Evolutionary conservation across 192 early-diverging fungal genomes (phyloP).

Genomic region (Rhizoclosmatium sp.): DNA sequence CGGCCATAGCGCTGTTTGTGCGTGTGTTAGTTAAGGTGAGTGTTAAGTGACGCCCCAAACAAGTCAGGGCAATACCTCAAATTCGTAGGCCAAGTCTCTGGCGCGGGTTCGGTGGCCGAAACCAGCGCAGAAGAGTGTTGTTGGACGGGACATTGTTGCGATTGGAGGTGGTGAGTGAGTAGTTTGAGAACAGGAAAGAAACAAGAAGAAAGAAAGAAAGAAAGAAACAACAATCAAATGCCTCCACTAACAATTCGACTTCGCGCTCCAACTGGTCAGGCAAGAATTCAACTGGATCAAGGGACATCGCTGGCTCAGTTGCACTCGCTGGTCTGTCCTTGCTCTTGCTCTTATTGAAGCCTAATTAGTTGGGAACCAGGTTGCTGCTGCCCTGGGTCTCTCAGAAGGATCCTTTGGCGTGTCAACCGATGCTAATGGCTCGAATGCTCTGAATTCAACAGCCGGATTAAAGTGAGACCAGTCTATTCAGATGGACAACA

Average conservation of each 20-base stretch:
- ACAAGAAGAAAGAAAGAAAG: not conserved
- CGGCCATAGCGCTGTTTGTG: constrained; percentile 44
- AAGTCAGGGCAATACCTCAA: constrained; percentile 69
- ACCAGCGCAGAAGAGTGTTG: constrained; percentile 85
- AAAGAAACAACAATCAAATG: constrained; percentile 5
- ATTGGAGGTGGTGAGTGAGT: no score
- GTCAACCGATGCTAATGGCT: constrained; percentile 19
- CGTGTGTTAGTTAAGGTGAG: not conserved
- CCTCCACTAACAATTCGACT: constrained; percentile 66
- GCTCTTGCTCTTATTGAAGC: not conserved
- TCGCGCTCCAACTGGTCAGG: constrained; percentile 73
- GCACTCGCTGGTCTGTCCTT: constrained; percentile 60
- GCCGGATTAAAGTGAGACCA: constrained; percentile 13
- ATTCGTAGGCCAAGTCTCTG: constrained; percentile 92
- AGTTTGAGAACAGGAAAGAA: not conserved
- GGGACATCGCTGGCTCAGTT: constrained; percentile 59
- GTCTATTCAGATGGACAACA: not conserved
- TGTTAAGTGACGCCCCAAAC: not conserved
- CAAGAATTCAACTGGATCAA: constrained; percentile 67
- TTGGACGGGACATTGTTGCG: constrained; percentile 43
- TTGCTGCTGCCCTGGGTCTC: constrained; percentile 7
- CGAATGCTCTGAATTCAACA: not conserved
- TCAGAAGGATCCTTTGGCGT: constrained; percentile 46
- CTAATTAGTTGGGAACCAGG: not conserved
- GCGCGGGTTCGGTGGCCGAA: constrained; percentile 82